Conservation (phyloP, 805 yeast genomes). For the Komagataella phaffii region DNA sequence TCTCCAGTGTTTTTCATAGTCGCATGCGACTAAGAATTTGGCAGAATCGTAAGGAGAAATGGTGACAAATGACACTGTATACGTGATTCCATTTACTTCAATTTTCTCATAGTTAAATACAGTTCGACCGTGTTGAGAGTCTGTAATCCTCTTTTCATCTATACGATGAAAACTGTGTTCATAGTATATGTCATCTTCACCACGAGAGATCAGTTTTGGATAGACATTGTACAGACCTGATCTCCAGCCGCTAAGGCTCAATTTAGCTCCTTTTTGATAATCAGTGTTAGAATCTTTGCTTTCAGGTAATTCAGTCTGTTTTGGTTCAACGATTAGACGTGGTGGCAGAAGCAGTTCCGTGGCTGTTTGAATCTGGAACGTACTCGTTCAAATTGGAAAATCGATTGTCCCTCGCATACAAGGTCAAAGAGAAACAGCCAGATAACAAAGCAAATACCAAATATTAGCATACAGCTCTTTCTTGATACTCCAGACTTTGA, state of each 20-base stretch:
- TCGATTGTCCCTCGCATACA: constrained; percentile 11
- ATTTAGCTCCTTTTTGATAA: neutral
- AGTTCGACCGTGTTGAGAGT: neutral
- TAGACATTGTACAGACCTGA: constrained; percentile 11
- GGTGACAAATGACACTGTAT: neutral
- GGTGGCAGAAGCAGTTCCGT: neutral
- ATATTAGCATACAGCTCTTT: constrained; percentile 2
- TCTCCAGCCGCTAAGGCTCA: neutral
- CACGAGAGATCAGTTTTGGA: neutral
- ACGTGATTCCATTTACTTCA: neutral
- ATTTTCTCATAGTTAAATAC: neutral
- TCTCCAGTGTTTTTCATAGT: constrained; percentile 42
- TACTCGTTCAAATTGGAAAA: constrained; percentile 7
- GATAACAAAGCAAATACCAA: constrained; percentile 8
- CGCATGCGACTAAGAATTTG: constrained; percentile 4
- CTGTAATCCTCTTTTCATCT: neutral
- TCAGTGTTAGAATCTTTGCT: neutral
- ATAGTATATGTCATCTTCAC: neutral
- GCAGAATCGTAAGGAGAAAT: neutral
- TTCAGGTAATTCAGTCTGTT: neutral
- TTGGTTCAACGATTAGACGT: neutral
- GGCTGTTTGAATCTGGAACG: constrained; percentile 3
- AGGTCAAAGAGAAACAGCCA: constrained; percentile 14
- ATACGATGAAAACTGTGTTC: neutral
- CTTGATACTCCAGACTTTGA: neutral